Evolutionary conservation across 192 early-diverging fungal genomes (phyloP), one percentile per base, ranked within the genome.

Genomic region (Entomortierella parvispora): DNA sequence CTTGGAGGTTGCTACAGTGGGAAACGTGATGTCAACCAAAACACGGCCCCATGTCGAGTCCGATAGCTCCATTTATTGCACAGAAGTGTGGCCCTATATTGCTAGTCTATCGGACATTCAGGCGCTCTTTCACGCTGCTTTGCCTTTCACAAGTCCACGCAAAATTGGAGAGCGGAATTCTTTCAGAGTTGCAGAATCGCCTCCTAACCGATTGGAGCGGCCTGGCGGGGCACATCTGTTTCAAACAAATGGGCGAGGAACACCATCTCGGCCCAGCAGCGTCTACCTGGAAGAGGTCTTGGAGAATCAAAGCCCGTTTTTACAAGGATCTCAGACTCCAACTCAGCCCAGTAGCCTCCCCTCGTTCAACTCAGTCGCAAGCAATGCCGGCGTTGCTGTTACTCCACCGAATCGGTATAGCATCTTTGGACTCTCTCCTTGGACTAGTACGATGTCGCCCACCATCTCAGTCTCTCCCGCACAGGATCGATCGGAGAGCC

Each of bases 1-100:
- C 11, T 43, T 81, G 33, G 80, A 81, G 48, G 80, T 81, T 7
- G 80, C 80, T 0, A 81, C 80, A 1, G 71, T 76, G 22, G 80
- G 80, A 11, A 81, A 68, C 43, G 71, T 81, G 7, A 65, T 75
- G 53, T 69, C 61, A 22, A 51, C 57, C 12, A 70, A 76, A 48
- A 70, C 80, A 0, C 48, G 65, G 4, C 72, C 71, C 8, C 71
- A 69, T 25, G 68, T 62, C 6, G 62, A 76, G 26, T 64, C 80
- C 5, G 80, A 68, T 31, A 65, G 53, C 37, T 81, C 72, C 8
- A 76, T 76, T 8, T 76, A 76, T 31, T 76, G 80, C 31, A 76
- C 71, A 11, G 71, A 81, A 43, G 65, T 81, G 6, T 76, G 71
- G 80, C 80, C 80, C 10, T 81, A 70, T 47, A 76, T 81, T 51